Base-by-base conservation (phyloP, 306 rosid genomes). In the Oxytropis ochrocephala region DNA sequence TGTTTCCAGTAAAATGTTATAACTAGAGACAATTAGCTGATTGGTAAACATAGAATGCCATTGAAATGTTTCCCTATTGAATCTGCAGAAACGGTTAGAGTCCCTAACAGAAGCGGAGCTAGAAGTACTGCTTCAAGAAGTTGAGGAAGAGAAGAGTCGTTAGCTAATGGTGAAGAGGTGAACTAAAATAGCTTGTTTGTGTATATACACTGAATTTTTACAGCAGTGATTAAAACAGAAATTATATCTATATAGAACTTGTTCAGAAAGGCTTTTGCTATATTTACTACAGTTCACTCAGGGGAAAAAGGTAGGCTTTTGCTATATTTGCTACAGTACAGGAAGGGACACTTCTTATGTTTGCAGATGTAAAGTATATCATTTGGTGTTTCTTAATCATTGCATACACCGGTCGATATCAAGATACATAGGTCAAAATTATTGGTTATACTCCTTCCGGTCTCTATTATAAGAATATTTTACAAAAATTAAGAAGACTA, bases 31-130 rank as follows among this genome's bases (percentile, higher is more conserved):
- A 21, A 13, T 38, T 17, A 44, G 11, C 17, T 64, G 36, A 32
- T 72, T 72, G 39, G 55, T 24, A 36, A 55, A 17, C 64, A 49
- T 29, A 8, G 42, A 70, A 32, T 50, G 56, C 29, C 75, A 47
- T 5, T 3, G 24, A 72, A 33, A 53, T 48, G 4, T 32, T 11
- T 9, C 57, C 11, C 39, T 44, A 41, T 55, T 77, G 69, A 44
- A 74, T 86, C n/a, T 86, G 89, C 96, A 94, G 98, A 94, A 90
- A 77, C 87, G 98, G 57, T 78, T 94, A 66, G 96, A 94, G 52
- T 85, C 96, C 77, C 90, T 94, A 59, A 88, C 97, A 30, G 98
- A 90, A 84, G 98, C 98, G 67, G 98, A 94, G 66, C 81, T 94
- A 24, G 78, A 85, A 80, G 91, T 81, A 43, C 79, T 94, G 86